Evolutionary conservation across 2,329 filamentous ascomycete genomes (phyloP), one percentile per base, ranked within the genome.

Genomic region (Cytospora schulzeri): DNA sequence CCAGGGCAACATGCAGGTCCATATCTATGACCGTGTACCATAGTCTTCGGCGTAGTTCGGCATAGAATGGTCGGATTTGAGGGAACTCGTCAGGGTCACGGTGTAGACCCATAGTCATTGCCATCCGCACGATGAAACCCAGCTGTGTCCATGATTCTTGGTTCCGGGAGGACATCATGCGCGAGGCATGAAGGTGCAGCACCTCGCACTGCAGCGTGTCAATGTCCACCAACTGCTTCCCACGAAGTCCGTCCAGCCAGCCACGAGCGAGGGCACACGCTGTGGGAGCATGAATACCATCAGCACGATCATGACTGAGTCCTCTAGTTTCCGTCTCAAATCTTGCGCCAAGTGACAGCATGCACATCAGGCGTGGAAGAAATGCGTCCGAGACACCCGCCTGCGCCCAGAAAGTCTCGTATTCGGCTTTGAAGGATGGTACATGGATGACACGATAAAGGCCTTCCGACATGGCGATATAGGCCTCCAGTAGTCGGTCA

Each of bases 51-150:
- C 84, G 76, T 66, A 81, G 77, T 71, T 86, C 84, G n/a, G 79
- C 80, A 53, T 80, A 76, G 68, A 84, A 86, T 0, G 81, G 76
- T 6, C 77, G 76, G 59, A 86, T 80, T 33, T 80, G 78, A 4
- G 77, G 75, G 62, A 82, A 85, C 68, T 86, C 84, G 17, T 80
- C 80, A 3, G 84, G 83, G 60, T 86, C 84, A 4, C 83, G 79
- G 68, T 86, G 84, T 55, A 86, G 74, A 3, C 83, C 84, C 83
- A 86, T 85, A 3, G 80, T 82, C 83, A 86, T 86, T 33, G 83
- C 84, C 76, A 84, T 82, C 19, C 84, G 80, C 6, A 85, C 79
- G 51, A 86, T 80, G 60, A 80, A 78, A 6, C 84, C 84, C n/a
- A 86, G 73, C 62, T 84, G 81, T 17, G 80, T 79, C 84, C 84